phyloP scores from a whole-genome alignment of 352 stramenopile genomes.

The Globisporangium recalcitrans region DNA sequence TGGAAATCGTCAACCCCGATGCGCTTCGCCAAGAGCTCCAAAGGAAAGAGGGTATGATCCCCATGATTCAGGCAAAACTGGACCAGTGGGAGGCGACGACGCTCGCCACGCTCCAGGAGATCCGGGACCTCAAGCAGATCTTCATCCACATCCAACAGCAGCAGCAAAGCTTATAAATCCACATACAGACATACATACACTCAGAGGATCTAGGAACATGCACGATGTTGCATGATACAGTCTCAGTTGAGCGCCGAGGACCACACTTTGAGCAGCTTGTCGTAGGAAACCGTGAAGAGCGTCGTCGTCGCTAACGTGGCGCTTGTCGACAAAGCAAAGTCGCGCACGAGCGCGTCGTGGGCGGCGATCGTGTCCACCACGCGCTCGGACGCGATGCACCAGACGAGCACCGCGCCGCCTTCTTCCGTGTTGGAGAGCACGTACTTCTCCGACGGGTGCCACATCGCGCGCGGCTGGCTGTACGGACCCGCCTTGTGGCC shows the following conservation, averaged over 20 bases:
- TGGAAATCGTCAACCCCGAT: conserved; percentile 13
- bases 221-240: neutral
- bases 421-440: conserved; percentile 82
- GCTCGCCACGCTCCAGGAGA: conserved; percentile 63
- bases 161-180: too few relatives aligned
- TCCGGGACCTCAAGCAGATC: conserved; percentile 61
- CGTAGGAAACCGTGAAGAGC: conserved; percentile 73
- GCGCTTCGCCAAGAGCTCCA: conserved; percentile 32
- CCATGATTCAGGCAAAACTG: conserved; percentile 53
- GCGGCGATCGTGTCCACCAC: conserved; percentile 60
- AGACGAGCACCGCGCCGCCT: conserved; percentile 52
- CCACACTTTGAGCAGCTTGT: conserved; percentile 76
- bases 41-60: conserved; percentile 36
- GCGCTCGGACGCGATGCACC: conserved; percentile 74
- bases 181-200: neutral
- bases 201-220: neutral
- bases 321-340: conserved; percentile 18
- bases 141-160: conserved; percentile 40
- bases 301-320: conserved; percentile 13
- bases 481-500: conserved; percentile 79
- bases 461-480: conserved; percentile 66
- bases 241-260: conserved; percentile 2
- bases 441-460: conserved; percentile 82
- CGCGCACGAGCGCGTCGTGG: conserved; percentile 67
- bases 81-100: conserved; percentile 58